A percentile compares a stretch with the other conserved stretches of the same genome.
Evolutionary conservation across 768 basidiomycete species (phyloP).

Genomic region (Tylopilus rubrobrunneus): DNA sequence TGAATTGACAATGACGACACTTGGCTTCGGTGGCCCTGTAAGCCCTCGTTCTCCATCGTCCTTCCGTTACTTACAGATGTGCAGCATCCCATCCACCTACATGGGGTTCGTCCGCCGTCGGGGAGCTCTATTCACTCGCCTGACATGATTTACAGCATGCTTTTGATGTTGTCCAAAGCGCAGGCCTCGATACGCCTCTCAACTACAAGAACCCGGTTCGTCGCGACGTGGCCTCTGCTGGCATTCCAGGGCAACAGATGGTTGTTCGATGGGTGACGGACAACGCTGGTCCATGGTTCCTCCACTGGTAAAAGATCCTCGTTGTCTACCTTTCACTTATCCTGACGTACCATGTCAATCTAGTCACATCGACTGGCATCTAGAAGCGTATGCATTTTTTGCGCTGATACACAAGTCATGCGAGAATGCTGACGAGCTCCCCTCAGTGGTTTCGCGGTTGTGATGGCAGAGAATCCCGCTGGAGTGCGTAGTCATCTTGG

Average conservation of each 20-base stretch:
- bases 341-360: background rate
- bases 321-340: background rate
- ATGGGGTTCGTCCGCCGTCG: conserved; percentile 12
- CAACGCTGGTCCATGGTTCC: conserved; percentile 58
- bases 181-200: conserved; percentile 15
- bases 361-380: conserved; percentile 31
- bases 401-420: background rate
- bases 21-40: conserved; percentile 19
- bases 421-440: background rate
- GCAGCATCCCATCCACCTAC: conserved; percentile 30
- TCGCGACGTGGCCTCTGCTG: conserved; percentile 28
- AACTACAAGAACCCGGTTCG: conserved; percentile 38
- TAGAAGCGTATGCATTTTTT: conserved; percentile 13
- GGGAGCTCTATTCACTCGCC: background rate
- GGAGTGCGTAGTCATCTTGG: conserved; percentile 15
- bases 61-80: background rate
- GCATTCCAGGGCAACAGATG: conserved; percentile 37
- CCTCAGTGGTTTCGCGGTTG: conserved; percentile 25
- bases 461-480: conserved; percentile 23
- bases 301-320: conserved; percentile 32
- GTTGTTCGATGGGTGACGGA: conserved; percentile 58
- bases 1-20: conserved; percentile 14
- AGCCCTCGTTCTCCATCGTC: conserved; percentile 3
- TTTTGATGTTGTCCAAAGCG: conserved; percentile 34
- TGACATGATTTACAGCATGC: conserved; percentile 26